phyloP scores from a whole-genome alignment of 192 early-diverging fungal genomes.

The Umbelopsis isabellina region DNA sequence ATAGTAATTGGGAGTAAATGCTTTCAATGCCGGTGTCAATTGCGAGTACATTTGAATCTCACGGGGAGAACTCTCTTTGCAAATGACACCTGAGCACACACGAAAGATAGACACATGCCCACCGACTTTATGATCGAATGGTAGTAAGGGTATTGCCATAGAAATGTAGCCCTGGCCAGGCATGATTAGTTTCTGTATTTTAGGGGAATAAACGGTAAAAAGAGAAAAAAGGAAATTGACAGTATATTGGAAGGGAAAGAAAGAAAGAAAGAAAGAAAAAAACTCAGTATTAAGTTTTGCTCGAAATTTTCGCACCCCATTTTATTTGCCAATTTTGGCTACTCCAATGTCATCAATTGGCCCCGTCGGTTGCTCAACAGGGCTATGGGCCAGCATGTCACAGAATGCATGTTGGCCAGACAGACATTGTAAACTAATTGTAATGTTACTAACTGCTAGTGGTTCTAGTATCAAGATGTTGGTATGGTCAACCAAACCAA shows the following conservation, averaged over 20 bases:
- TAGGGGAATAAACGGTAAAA: constrained; percentile 7
- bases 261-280: constrained; percentile 2
- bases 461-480: too few species aligned
- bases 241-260: neutral
- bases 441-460: too few species aligned
- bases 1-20: constrained; percentile 87
- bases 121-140: constrained; percentile 80
- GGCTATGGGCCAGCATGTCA: too few species aligned
- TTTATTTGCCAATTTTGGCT: constrained; percentile 15
- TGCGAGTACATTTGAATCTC: constrained; percentile 89
- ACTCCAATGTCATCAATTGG: neutral
- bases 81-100: constrained; percentile 91
- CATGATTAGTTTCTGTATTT: neutral
- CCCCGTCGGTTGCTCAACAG: too few species aligned
- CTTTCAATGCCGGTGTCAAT: constrained; percentile 77
- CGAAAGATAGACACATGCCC: constrained; percentile 91
- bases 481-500: too few species aligned
- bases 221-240: constrained; percentile 22
- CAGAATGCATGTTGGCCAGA: too few species aligned
- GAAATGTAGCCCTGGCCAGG: constrained; percentile 14
- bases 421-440: too few species aligned
- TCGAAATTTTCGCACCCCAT: constrained; percentile 22
- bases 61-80: constrained; percentile 81
- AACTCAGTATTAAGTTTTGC: neutral
- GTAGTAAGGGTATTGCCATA: constrained; percentile 62